A percentile compares a stretch with the other conserved stretches of the same genome.
phyloP scores from a whole-genome alignment of 176 grass and related monocot species.

The Tillandsia leiboldiana region DNA sequence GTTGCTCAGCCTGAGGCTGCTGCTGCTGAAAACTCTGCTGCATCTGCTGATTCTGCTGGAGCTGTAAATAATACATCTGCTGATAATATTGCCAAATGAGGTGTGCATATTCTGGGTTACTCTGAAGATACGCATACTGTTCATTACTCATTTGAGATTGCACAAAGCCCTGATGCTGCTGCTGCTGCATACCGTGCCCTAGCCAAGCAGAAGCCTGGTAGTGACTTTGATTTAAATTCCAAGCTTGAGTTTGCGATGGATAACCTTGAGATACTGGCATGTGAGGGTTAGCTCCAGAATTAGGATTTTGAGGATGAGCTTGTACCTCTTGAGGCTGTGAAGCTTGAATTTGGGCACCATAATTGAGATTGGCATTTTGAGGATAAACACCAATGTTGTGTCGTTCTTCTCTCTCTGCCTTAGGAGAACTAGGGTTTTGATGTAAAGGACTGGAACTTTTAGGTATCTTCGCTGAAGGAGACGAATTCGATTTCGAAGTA shows the following conservation, averaged over 20 bases:
- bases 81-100: conserved; percentile 92
- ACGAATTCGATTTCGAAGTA: conserved; percentile 23
- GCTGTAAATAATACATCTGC: conserved; percentile 61
- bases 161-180: conserved; percentile 4
- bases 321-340: conserved; percentile 20
- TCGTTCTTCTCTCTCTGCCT: conserved; percentile 16
- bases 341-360: conserved; percentile 20
- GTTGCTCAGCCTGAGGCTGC: conserved; percentile 31
- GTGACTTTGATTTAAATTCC: conserved; percentile 21
- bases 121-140: conserved; percentile 37
- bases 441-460: conserved; percentile 21
- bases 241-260: conserved; percentile 16
- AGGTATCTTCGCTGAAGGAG: conserved; percentile 19
- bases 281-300: conserved; percentile 13
- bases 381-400: conserved; percentile 26
- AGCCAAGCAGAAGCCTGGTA: conserved; percentile 33
- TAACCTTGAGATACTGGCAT: conserved; percentile 17
- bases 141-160: conserved; percentile 37
- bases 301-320: conserved; percentile 22
- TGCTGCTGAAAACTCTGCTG: conserved; percentile 69
- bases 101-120: conserved; percentile 44
- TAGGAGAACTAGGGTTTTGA: conserved; percentile 19
- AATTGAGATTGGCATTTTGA: conserved; percentile 24
- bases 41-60: conserved; percentile 64
- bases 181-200: conserved; percentile 40